phyloP scores from a whole-genome alignment of 2,329 filamentous ascomycete genomes.

The Anthostomella pinea region DNA sequence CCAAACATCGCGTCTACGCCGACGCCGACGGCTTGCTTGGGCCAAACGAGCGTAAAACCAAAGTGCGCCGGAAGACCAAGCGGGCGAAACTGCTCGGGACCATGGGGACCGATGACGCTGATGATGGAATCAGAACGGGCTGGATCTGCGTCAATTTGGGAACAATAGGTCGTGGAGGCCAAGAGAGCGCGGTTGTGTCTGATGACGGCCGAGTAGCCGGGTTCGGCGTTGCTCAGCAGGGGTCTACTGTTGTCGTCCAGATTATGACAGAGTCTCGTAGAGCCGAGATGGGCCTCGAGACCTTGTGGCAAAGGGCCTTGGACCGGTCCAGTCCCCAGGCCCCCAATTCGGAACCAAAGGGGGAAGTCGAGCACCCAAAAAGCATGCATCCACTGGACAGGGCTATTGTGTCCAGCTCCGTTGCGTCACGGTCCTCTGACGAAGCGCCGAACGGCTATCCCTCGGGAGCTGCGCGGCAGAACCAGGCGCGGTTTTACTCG shows the following conservation, averaged over 20 bases:
- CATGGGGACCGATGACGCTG: constrained; percentile 58
- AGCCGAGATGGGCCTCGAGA: constrained; percentile 51
- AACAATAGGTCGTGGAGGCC: constrained; percentile 56
- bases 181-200: constrained; percentile 44
- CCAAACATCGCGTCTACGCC: constrained; percentile 67
- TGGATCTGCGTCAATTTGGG: constrained; percentile 96
- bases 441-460: constrained; percentile 7
- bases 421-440: constrained; percentile 6
- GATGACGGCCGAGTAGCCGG: constrained; percentile 65
- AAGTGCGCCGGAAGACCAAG: constrained; percentile 75
- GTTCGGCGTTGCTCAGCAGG: constrained; percentile 59
- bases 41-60: constrained; percentile 86
- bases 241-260: constrained; percentile 55
- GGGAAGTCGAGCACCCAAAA: constrained; percentile 13
- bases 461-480: constrained; percentile 9
- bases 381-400: constrained; percentile 17
- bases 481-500: constrained; percentile 23
- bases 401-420: constrained; percentile 13
- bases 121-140: constrained; percentile 86
- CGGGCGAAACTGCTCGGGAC: constrained; percentile 77
- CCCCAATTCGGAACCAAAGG: constrained; percentile 7
- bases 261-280: constrained; percentile 55
- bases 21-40: constrained; percentile 86
- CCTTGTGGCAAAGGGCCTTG: constrained; percentile 45
- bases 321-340: constrained; percentile 11